Evolutionary conservation across 495 filamentous ascomycete species (phyloP), one percentile per base, ranked within the genome.

Genomic region (Neurospora sp.): DNA sequence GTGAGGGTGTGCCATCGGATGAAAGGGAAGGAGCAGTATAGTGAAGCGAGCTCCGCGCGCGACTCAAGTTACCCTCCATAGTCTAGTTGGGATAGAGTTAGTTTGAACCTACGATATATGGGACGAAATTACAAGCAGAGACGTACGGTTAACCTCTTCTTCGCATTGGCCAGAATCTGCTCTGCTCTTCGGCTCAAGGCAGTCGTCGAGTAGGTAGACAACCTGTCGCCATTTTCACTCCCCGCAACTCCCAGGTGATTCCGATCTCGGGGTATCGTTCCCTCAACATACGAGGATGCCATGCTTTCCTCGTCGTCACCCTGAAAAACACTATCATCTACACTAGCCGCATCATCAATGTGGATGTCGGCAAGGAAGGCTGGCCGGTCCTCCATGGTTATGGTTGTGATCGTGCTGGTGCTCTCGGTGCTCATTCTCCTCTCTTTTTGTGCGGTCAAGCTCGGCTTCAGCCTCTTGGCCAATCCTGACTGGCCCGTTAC

Each of bases 101-200:
- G 71, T 21, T 62, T 11, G 10, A 4, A 19, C 37, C 17, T 17
- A 1, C 31, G 4, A 39, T 21, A 11, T 17, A 31, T 8, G 70
- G n/a, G 37, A 39, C 15, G 17, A 21, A 10, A 36, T 19, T 13
- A 15, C 15, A 31, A 43, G 34, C 4, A 24, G 6, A 71, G 69
- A 82, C 92, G 81, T 86, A 97, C 94, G 81, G 92, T 93, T 54
- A 97, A 83, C 76, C 94, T 87, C 80, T 88, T 90, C 82, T 97
- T 97, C 38, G 94, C 94, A 82, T 96, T 96, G 42, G 93, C 92
- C 59, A 97, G 84, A 79, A 97, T 97, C 73, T 92, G 84, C 80
- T 97, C 94, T 13, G 94, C 94, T 77, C 93, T 87, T 73, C 90
- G 90, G 78, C 92, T 96, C 79, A 97, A 79, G 8, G 92, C 90